These are phyloP conservation scores for Candida qinlingensis DNA, from an alignment of 805 yeast species.

Conservation along the genomic window DNA sequence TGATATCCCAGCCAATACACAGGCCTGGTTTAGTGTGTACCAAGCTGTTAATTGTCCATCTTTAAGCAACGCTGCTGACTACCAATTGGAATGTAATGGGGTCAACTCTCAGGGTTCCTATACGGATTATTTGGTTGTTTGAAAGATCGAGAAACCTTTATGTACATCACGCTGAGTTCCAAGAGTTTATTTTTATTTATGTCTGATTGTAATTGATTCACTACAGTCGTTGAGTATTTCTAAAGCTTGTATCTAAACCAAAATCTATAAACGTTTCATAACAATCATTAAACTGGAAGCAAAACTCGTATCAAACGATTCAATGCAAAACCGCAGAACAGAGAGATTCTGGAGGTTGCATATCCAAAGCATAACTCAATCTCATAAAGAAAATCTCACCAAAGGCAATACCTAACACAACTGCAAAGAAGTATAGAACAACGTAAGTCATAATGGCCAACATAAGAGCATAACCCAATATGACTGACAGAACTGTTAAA, in stretches of 20 bases:
- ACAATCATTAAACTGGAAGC: neutral
- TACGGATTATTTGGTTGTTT: neutral
- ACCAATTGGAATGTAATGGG: neutral
- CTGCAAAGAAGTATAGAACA: slow-evolving; percentile 65
- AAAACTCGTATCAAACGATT: neutral
- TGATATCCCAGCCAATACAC: slow-evolving; percentile 23
- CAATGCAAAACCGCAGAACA: slow-evolving; percentile 7
- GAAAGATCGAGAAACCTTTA: neutral
- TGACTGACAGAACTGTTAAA: slow-evolving; percentile 54
- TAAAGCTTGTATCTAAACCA: neutral
- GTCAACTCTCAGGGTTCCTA: neutral
- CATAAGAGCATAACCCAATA: slow-evolving; percentile 71
- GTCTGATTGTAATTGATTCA: too few relatives aligned
- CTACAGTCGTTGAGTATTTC: neutral
- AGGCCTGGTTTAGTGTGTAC: slow-evolving; percentile 26
- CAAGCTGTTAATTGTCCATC: slow-evolving; percentile 16
- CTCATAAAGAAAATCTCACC: slow-evolving; percentile 70
- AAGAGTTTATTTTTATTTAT: neutral
- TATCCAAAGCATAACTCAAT: slow-evolving; percentile 27
- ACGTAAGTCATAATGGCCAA: slow-evolving; percentile 73
- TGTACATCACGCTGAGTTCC: neutral
- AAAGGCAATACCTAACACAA: slow-evolving; percentile 60
- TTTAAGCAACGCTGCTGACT: neutral
- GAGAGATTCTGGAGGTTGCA: neutral
- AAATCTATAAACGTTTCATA: neutral